Conservation (phyloP, 2,329 filamentous ascomycete genomes). For the Diaporthe velutina region DNA sequence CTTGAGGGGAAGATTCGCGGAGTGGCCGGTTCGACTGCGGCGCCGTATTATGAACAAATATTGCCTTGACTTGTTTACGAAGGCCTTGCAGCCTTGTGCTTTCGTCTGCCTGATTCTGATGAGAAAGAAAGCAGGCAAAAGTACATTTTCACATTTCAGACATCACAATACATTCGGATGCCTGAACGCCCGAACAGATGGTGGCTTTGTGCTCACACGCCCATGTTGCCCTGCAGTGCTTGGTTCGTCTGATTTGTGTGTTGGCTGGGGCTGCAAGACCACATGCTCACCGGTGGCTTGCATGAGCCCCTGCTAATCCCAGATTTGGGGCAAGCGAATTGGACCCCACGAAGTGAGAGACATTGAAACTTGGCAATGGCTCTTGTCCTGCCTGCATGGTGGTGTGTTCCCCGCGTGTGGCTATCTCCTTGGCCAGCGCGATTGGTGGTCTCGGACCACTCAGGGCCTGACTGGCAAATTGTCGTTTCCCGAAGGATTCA, state of each 20-base stretch:
- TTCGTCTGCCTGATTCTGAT: not conserved
- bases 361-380: not conserved
- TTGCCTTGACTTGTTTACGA: not conserved
- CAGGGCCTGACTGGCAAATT: not conserved
- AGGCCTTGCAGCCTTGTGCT: not conserved
- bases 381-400: not conserved
- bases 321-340: not conserved
- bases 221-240: not conserved
- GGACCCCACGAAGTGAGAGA: not conserved
- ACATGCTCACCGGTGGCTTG: slow-evolving; percentile 12
- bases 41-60: not conserved
- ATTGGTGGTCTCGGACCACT: slow-evolving; percentile 6
- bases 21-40: not conserved
- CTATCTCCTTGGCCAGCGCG: not conserved
- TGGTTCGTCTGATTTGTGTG: not conserved
- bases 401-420: not conserved
- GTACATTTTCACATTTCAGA: not conserved
- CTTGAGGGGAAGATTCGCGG: not conserved
- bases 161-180: not conserved
- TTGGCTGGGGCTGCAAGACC: not conserved
- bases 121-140: not conserved
- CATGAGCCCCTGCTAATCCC: not conserved
- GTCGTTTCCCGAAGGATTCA: not conserved
- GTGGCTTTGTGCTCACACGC: not conserved
- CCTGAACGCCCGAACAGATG: not conserved